Conservation (phyloP, 1,139 yeast species). For the Lodderomyces theae region DNA sequence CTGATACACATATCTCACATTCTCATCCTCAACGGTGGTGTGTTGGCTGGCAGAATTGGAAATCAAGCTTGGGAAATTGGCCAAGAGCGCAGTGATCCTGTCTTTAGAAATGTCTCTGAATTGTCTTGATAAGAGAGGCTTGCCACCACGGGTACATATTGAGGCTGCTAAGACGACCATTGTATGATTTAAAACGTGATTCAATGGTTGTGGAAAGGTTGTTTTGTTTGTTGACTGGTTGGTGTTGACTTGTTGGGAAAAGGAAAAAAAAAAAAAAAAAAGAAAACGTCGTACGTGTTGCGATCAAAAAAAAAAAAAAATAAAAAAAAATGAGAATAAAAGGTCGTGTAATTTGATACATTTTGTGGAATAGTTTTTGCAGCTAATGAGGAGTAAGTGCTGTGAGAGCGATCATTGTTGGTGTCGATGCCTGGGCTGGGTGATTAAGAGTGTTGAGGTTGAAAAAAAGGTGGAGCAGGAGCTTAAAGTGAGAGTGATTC, state of each 20-base stretch:
- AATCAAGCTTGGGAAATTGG: conserved; percentile 81
- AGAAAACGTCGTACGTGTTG: background rate
- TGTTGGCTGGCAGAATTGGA: conserved; percentile 75
- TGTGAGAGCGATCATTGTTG: too few species aligned
- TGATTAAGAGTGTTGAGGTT: too few species aligned
- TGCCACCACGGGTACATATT: conserved; percentile 93
- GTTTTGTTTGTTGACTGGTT: background rate
- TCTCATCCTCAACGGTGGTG: conserved; percentile 92
- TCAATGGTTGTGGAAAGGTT: background rate
- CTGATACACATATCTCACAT: conserved; percentile 90
- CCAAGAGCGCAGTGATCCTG: conserved; percentile 79
- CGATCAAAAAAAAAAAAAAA: background rate
- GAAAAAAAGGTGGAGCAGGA: too few species aligned
- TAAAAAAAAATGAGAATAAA: too few species aligned
- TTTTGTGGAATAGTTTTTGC: background rate
- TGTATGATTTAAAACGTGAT: too few species aligned
- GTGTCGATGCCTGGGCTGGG: too few species aligned
- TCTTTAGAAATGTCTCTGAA: conserved; percentile 84
- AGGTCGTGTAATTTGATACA: conserved; percentile 7
- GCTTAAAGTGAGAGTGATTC: too few species aligned
- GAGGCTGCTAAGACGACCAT: conserved; percentile 82
- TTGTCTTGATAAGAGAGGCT: conserved; percentile 89
- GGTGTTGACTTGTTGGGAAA: too few species aligned
- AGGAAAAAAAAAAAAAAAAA: too few species aligned
- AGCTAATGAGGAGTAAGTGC: too few species aligned